A percentile compares a stretch with the other conserved stretches of the same genome.
Conservation (phyloP, 2,329 filamentous ascomycete species). For the Pseudogymnoascus verrucosus region DNA sequence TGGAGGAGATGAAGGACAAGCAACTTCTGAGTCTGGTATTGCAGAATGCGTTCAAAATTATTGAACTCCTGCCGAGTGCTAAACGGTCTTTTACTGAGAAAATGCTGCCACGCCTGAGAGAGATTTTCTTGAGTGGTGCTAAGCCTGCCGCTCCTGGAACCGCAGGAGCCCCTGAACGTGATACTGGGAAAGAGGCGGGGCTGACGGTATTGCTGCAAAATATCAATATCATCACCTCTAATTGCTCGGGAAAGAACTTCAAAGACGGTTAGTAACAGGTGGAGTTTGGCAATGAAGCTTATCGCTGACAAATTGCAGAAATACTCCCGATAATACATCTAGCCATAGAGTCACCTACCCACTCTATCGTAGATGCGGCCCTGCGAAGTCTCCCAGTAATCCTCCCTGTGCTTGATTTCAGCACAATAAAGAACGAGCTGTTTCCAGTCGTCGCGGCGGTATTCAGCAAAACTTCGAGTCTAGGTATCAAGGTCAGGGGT, state of each 20-base stretch:
- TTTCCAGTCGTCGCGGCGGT: slow-evolving; percentile 87
- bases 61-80: slow-evolving; percentile 68
- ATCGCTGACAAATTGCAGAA: slow-evolving; percentile 43
- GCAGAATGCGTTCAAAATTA: slow-evolving; percentile 86
- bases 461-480: slow-evolving; percentile 85
- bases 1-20: slow-evolving; percentile 90
- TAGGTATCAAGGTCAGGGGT: slow-evolving; percentile 89
- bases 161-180: slow-evolving; percentile 56
- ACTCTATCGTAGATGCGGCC: slow-evolving; percentile 79
- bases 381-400: slow-evolving; percentile 70
- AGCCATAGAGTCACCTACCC: slow-evolving; percentile 81
- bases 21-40: slow-evolving; percentile 79
- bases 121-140: slow-evolving; percentile 63
- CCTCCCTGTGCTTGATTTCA: slow-evolving; percentile 87
- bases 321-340: slow-evolving; percentile 79
- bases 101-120: slow-evolving; percentile 75
- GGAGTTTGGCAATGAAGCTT: neutral
- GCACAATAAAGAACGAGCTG: slow-evolving; percentile 91
- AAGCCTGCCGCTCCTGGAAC: slow-evolving; percentile 37
- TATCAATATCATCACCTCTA: slow-evolving; percentile 64
- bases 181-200: slow-evolving; percentile 77
- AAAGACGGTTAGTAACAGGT: slow-evolving; percentile 63
- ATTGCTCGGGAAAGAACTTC: slow-evolving; percentile 85
- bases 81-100: slow-evolving; percentile 75
- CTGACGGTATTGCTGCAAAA: slow-evolving; percentile 88